Evolutionary conservation across 2,329 filamentous ascomycete genomes (phyloP).

Genomic region (Stagonosporopsis rhizophila): DNA sequence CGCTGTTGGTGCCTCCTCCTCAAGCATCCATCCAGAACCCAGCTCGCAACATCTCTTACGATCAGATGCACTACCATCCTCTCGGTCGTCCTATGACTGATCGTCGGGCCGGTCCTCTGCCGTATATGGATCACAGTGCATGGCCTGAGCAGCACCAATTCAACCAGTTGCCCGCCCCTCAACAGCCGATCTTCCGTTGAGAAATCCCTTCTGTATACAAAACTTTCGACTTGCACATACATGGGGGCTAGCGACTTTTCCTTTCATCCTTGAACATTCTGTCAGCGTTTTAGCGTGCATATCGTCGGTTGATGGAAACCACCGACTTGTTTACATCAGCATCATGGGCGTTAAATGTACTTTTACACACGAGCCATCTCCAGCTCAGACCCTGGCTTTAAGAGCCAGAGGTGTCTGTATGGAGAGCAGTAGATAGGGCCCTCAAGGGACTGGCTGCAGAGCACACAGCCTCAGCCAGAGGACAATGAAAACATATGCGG

Average conservation of each 20-base stretch:
- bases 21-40: slow-evolving; percentile 74
- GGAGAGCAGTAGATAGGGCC: slow-evolving; percentile 7
- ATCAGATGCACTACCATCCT: slow-evolving; percentile 61
- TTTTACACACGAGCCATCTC: not conserved
- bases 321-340: slow-evolving; percentile 22
- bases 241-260: slow-evolving; percentile 17
- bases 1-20: slow-evolving; percentile 86
- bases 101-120: slow-evolving; percentile 53
- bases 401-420: not conserved
- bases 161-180: slow-evolving; percentile 48
- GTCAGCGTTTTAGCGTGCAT: slow-evolving; percentile 49
- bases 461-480: not conserved
- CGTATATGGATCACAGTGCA: slow-evolving; percentile 51
- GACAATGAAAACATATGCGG: slow-evolving; percentile 1
- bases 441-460: slow-evolving; percentile 3
- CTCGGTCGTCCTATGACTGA: slow-evolving; percentile 56
- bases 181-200: slow-evolving; percentile 48
- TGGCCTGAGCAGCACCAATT: slow-evolving; percentile 50
- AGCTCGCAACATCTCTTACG: slow-evolving; percentile 52
- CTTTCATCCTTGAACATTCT: slow-evolving; percentile 21
- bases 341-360: slow-evolving; percentile 32
- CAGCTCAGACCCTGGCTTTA: not conserved
- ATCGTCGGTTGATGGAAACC: slow-evolving; percentile 34
- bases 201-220: slow-evolving; percentile 6
- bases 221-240: slow-evolving; percentile 16